phyloP scores from a whole-genome alignment of 2,329 filamentous ascomycete species.

The Alternaria gaisen region DNA sequence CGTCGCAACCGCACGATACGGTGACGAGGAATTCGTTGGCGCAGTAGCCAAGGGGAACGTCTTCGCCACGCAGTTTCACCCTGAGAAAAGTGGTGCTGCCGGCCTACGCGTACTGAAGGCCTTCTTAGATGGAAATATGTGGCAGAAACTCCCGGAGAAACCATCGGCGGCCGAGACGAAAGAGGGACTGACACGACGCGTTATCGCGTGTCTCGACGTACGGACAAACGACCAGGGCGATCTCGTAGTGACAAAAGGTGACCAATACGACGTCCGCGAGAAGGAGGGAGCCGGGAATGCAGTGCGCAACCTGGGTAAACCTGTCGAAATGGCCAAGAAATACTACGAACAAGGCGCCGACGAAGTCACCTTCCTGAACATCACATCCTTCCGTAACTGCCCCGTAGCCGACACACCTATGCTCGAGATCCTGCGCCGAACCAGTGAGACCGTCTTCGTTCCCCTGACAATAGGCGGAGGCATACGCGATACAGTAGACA shows the following conservation, averaged over 20 bases:
- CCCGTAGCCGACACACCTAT: conserved; percentile 92
- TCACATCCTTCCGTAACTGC: conserved; percentile 96
- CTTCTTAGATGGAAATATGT: conserved; percentile 78
- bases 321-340: conserved; percentile 88
- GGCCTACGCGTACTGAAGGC: conserved; percentile 84
- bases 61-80: conserved; percentile 94
- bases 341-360: conserved; percentile 98
- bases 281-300: conserved; percentile 69
- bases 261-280: conserved; percentile 98
- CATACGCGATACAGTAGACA: conserved; percentile 90
- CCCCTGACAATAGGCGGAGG: conserved; percentile 95
- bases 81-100: conserved; percentile 93
- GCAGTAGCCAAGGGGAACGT: conserved; percentile 87
- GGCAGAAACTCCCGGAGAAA: conserved; percentile 60
- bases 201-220: conserved; percentile 97
- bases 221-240: conserved; percentile 93
- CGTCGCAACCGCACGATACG: conserved; percentile 90
- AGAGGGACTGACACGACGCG: conserved; percentile 85
- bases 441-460: conserved; percentile 92
- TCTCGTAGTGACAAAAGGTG: conserved; percentile 96
- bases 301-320: conserved; percentile 95
- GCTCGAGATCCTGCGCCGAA: conserved; percentile 88
- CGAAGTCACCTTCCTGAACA: conserved; percentile 97
- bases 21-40: conserved; percentile 87
- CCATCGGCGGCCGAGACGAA: conserved; percentile 41